A percentile compares a stretch with the other conserved stretches of the same genome.
Conservation (phyloP, 108 stramenopile species). For the Bacterosira constricta region DNA sequence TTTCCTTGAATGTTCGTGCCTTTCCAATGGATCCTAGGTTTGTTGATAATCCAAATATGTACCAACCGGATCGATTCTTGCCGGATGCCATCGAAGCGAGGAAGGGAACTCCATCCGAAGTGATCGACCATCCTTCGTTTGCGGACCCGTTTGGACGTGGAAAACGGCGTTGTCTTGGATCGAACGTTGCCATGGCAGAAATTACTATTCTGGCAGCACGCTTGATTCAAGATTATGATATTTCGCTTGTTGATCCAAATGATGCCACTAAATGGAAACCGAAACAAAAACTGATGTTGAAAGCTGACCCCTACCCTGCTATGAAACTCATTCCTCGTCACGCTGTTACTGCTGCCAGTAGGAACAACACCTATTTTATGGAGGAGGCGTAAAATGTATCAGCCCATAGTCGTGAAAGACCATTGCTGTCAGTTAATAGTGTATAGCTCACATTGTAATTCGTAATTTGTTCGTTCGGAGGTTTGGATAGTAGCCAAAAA, state of each 20-base stretch:
- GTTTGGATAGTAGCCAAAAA: too few species aligned
- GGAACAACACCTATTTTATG: too few species aligned
- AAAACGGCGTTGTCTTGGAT: constrained; percentile 14
- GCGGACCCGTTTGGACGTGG: constrained; percentile 19
- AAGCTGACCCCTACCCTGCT: constrained; percentile 12
- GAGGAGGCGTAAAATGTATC: too few species aligned
- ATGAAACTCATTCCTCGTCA: constrained; percentile 15
- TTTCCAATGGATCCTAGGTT: constrained; percentile 7
- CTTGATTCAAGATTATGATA: constrained; percentile 19
- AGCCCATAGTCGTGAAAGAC: too few species aligned
- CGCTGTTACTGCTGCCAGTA: too few species aligned
- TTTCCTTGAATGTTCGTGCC: constrained; percentile 9
- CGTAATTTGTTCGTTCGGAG: too few species aligned
- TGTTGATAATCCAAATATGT: constrained; percentile 15
- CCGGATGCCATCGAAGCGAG: constrained; percentile 18
- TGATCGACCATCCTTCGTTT: constrained; percentile 19
- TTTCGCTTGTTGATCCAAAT: constrained; percentile 7
- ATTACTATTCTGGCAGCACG: constrained; percentile 5
- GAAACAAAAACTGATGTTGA: constrained; percentile 13
- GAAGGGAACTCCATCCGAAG: constrained; percentile 12
- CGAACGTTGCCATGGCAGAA: constrained; percentile 27
- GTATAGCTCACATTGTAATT: too few species aligned
- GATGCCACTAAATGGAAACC: background rate
- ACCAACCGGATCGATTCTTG: constrained; percentile 17
- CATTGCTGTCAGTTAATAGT: too few species aligned